Evolutionary conservation across 495 filamentous ascomycete genomes (phyloP).

Genomic region (Jackrogersella multiformis): DNA sequence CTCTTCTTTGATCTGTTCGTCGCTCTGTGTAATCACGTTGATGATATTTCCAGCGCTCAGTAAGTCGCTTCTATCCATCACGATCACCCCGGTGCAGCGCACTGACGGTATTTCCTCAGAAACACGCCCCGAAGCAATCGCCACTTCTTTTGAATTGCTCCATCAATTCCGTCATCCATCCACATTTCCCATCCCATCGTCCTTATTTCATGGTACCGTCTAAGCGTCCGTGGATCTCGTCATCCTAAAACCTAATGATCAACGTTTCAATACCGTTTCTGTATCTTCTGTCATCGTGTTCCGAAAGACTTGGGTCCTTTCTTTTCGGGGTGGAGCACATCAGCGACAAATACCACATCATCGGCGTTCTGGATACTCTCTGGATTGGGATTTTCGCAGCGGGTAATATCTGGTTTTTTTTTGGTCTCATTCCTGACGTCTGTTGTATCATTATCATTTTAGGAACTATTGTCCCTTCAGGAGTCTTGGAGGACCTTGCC

Average conservation of each 20-base stretch:
- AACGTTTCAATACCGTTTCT: conserved; percentile 27
- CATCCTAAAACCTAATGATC: conserved; percentile 42
- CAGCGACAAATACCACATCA: conserved; percentile 36
- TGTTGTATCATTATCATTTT: conserved; percentile 32
- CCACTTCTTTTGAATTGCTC: conserved; percentile 40
- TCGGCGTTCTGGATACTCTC: conserved; percentile 33
- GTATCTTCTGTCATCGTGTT: conserved; percentile 16
- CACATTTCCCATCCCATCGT: conserved; percentile 27
- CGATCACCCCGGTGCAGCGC: neutral
- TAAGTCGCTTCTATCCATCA: conserved; percentile 43
- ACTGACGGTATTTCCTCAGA: conserved; percentile 35
- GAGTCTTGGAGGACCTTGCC: neutral
- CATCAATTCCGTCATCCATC: neutral
- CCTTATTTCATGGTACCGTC: conserved; percentile 27
- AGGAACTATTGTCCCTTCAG: neutral
- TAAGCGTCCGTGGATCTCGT: conserved; percentile 4
- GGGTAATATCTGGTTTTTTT: neutral
- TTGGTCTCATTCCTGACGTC: conserved; percentile 5
- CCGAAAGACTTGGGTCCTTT: neutral
- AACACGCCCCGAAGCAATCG: conserved; percentile 55
- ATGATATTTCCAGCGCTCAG: conserved; percentile 62
- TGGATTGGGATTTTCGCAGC: conserved; percentile 1
- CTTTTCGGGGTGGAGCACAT: conserved; percentile 27
- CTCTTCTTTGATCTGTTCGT: conserved; percentile 95
- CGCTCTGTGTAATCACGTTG: conserved; percentile 89